These are phyloP conservation scores for Cercospora janseana DNA, from an alignment of 2,329 filamentous ascomycete genomes.

Conservation along the genomic window DNA sequence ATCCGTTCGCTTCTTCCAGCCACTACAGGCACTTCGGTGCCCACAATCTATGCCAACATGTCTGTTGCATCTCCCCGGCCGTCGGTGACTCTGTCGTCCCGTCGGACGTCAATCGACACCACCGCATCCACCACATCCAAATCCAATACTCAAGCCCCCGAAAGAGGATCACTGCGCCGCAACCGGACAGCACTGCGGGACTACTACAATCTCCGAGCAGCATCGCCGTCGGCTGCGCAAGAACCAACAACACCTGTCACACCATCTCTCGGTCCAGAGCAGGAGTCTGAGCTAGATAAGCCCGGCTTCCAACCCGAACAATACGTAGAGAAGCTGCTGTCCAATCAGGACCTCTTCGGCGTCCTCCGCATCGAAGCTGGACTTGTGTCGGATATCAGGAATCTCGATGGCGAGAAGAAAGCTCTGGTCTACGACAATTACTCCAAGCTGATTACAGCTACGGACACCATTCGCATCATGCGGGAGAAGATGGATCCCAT, in stretches of 20 bases:
- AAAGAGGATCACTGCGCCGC: constrained; percentile 54
- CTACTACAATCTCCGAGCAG: constrained; percentile 79
- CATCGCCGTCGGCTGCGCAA: background rate
- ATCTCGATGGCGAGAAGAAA: constrained; percentile 93
- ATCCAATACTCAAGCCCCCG: constrained; percentile 28
- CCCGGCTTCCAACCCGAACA: constrained; percentile 69
- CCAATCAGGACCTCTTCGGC: constrained; percentile 64
- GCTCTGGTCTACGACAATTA: constrained; percentile 98
- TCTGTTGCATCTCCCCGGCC: constrained; percentile 60
- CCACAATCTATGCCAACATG: constrained; percentile 42
- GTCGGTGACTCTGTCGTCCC: constrained; percentile 64
- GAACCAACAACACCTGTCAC: constrained; percentile 28
- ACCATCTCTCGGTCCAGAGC: constrained; percentile 53
- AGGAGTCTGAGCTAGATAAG: constrained; percentile 69
- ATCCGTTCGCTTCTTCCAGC: background rate
- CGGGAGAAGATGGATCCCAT: constrained; percentile 76
- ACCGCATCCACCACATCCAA: constrained; percentile 47
- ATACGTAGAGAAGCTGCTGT: constrained; percentile 63
- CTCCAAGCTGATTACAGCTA: constrained; percentile 92
- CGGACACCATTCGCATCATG: constrained; percentile 93
- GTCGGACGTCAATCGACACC: constrained; percentile 62
- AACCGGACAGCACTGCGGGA: constrained; percentile 87
- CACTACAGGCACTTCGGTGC: background rate
- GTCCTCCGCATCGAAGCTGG: constrained; percentile 68
- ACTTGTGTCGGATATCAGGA: constrained; percentile 74